These are phyloP conservation scores for Oryza glumipatula DNA, from an alignment of 176 grass and related monocot genomes.

Conservation along the genomic window DNA sequence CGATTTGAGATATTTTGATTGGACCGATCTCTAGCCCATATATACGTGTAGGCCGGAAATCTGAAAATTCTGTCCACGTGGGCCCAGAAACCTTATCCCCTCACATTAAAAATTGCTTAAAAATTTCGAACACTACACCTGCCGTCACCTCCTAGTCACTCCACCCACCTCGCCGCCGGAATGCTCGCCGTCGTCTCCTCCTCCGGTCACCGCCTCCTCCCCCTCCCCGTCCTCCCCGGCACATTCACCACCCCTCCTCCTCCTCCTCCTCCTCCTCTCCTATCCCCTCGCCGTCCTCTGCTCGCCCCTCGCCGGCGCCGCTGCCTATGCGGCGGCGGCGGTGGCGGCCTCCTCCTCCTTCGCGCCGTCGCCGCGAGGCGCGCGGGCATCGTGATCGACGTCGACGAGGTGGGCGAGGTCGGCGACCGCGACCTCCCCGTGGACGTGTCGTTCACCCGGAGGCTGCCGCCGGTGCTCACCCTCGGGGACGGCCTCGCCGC, in stretches of 20 bases:
- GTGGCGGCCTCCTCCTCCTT: background rate
- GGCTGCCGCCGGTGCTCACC: slow-evolving; percentile 50
- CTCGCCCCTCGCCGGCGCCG: background rate
- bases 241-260: background rate
- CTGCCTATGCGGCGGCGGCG: background rate
- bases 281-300: background rate
- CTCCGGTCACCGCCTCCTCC: background rate
- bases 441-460: slow-evolving; percentile 46
- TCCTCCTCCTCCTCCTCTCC: background rate
- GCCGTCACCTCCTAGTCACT: background rate
- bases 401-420: slow-evolving; percentile 27
- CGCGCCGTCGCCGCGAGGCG: slow-evolving; percentile 7
- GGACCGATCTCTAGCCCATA: too few species aligned
- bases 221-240: background rate
- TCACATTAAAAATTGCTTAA: background rate
- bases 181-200: slow-evolving; percentile 48
- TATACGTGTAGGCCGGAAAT: too few species aligned
- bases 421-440: slow-evolving; percentile 34
- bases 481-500: slow-evolving; percentile 43
- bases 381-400: slow-evolving; percentile 52
- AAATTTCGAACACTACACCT: slow-evolving; percentile 19
- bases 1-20: too few species aligned
- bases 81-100: slow-evolving; percentile 45
- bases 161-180: slow-evolving; percentile 14
- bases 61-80: background rate